Percentiles rank a stretch among this genome's conserved stretches.
Conservation (phyloP, 2,329 filamentous ascomycete species). For the Verticillium dahliae region DNA sequence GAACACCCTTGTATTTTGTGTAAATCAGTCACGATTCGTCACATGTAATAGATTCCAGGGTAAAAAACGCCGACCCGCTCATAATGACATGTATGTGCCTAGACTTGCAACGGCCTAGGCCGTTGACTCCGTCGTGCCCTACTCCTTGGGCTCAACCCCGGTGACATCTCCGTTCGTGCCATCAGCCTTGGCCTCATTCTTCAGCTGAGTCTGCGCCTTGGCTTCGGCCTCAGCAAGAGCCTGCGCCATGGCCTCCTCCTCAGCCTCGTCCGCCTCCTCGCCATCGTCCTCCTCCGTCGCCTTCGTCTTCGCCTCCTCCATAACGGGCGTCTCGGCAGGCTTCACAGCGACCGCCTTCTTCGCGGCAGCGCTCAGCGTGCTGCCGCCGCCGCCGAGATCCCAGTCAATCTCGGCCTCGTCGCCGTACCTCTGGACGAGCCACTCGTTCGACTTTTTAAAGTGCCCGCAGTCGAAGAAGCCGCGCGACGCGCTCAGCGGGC, state of each 20-base stretch:
- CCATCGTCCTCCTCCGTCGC: slow-evolving; percentile 5
- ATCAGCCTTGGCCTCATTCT: slow-evolving; percentile 6
- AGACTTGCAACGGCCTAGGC: neutral
- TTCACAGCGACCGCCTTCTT: slow-evolving; percentile 8
- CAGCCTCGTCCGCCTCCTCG: slow-evolving; percentile 6
- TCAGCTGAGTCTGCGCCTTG: slow-evolving; percentile 5
- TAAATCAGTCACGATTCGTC: neutral
- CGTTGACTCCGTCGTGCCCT: neutral
- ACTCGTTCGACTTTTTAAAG: slow-evolving; percentile 77
- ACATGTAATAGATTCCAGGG: neutral
- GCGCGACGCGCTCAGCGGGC: slow-evolving; percentile 75
- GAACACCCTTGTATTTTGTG: neutral
- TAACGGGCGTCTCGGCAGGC: slow-evolving; percentile 10
- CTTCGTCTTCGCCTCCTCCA: slow-evolving; percentile 4
- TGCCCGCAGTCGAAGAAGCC: slow-evolving; percentile 83
- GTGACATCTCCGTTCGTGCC: slow-evolving; percentile 15
- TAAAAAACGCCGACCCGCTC: neutral
- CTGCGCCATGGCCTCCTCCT: slow-evolving; percentile 5
- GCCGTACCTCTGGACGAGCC: slow-evolving; percentile 75
- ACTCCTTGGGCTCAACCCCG: slow-evolving; percentile 13
- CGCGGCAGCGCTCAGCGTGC: neutral
- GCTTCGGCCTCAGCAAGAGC: neutral
- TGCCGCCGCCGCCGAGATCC: slow-evolving; percentile 43
- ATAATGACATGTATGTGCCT: neutral
- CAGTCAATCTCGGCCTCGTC: slow-evolving; percentile 79